phyloP scores from a whole-genome alignment of 768 basidiomycete species.

The Lentinula guzmanii region DNA sequence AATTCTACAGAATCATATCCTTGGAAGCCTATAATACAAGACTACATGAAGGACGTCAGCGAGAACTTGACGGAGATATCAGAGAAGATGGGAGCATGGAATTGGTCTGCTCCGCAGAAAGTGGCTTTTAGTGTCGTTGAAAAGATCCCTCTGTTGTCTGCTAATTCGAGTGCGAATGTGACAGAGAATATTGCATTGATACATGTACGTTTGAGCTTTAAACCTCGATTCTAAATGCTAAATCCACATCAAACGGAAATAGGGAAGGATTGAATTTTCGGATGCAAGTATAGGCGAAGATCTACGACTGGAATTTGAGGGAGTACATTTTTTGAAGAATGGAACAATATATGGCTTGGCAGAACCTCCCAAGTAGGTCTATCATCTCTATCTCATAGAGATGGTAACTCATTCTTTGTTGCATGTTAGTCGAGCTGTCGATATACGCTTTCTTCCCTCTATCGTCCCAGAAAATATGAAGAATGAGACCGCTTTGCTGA shows the following conservation, averaged over 20 bases:
- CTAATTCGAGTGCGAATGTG: slow-evolving; percentile 23
- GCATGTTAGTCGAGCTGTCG: slow-evolving; percentile 42
- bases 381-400: not conserved
- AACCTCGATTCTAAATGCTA: not conserved
- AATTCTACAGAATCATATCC: slow-evolving; percentile 28
- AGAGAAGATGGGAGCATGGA: slow-evolving; percentile 53
- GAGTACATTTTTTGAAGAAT: slow-evolving; percentile 66
- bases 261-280: slow-evolving; percentile 73
- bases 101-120: slow-evolving; percentile 62
- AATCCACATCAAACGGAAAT: slow-evolving; percentile 6
- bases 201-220: slow-evolving; percentile 44
- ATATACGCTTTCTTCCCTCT: slow-evolving; percentile 61
- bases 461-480: slow-evolving; percentile 50
- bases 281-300: slow-evolving; percentile 48
- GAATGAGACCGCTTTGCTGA: slow-evolving; percentile 54
- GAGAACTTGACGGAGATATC: slow-evolving; percentile 39
- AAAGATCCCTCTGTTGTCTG: slow-evolving; percentile 33
- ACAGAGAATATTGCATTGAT: slow-evolving; percentile 50
- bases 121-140: slow-evolving; percentile 64
- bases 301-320: slow-evolving; percentile 67
- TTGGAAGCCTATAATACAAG: slow-evolving; percentile 48
- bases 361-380: slow-evolving; percentile 50
- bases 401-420: not conserved
- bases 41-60: slow-evolving; percentile 44
- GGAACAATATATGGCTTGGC: slow-evolving; percentile 78